Evolutionary conservation across 768 basidiomycete species (phyloP), one percentile per base, ranked within the genome.

Genomic region (Tylopilus cervinicoccineus): DNA sequence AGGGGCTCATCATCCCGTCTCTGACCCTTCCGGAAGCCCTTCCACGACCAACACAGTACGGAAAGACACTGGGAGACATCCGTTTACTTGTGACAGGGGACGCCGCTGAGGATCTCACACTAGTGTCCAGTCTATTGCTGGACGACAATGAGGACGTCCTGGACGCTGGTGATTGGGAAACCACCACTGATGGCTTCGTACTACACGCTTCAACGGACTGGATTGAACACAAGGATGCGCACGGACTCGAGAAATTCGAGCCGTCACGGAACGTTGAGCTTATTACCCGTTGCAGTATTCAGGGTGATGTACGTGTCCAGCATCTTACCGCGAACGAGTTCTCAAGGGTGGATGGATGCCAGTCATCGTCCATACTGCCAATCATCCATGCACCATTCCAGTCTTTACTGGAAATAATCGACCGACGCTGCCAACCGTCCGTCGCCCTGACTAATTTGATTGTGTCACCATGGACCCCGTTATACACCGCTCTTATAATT

Each of bases 61-160:
- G 86, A 13, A 80, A 84, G 67, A 83, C 83, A 0, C 58, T 88
- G 0, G 86, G 86, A 2, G 77, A 80, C 39, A 41, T 88, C 5
- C 70, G 76, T 33, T 46, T 88, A 13, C 65, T 88, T 4, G 72
- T 86, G 1, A 67, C 85, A 6, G 77, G 73, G 22, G 73, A 74
- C 54, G 72, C 68, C 32, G 57, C 52, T 1, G 56, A 66, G 11
- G 57, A 67, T 37, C 58, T 27, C 42, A 47, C 50, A 36, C 73
- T 76, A 38, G 56, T 83, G 29, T 72, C 74, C 11, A 66, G 68
- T 3, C 56, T 81, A 29, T 67, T 88, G 26, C 59, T 84, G 37
- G 77, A 79, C 27, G 81, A 80, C 52, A 86, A 84, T 55, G 81
- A 84, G 43, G 81, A 86, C 52, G 69, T 87, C 0, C 79, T 88